A percentile compares a stretch with the other conserved stretches of the same genome.
phyloP scores from a whole-genome alignment of 2,329 filamentous ascomycete genomes.

The Ilyonectria sp. region DNA sequence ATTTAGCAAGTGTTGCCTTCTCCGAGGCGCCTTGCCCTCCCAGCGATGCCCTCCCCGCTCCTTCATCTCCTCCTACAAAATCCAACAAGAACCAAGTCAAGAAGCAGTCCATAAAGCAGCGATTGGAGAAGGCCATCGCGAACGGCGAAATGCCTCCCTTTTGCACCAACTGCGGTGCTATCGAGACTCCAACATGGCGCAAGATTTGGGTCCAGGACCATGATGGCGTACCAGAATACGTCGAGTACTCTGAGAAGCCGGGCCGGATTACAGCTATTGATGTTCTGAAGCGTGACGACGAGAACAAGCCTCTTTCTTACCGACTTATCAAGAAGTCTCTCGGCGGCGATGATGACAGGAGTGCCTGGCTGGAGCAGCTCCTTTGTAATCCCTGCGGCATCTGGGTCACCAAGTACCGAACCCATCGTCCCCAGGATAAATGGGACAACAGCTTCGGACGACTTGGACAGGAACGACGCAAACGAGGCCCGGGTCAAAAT shows the following conservation, averaged over 20 bases:
- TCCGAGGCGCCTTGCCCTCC: conserved; percentile 59
- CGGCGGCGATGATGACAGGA: conserved; percentile 73
- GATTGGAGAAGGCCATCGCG: conserved; percentile 75
- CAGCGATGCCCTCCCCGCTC: conserved; percentile 59
- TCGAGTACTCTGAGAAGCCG: conserved; percentile 81
- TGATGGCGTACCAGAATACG: conserved; percentile 77
- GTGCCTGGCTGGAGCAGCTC: conserved; percentile 78
- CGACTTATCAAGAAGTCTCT: conserved; percentile 85
- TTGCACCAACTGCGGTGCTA: conserved; percentile 93
- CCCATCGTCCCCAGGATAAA: conserved; percentile 84
- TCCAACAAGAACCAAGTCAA: conserved; percentile 76
- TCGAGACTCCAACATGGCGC: conserved; percentile 96
- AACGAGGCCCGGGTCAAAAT: conserved; percentile 60
- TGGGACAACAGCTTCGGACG: conserved; percentile 80
- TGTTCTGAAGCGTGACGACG: conserved; percentile 73
- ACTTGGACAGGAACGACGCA: conserved; percentile 66
- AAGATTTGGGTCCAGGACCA: conserved; percentile 89
- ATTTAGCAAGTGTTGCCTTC: conserved; percentile 39
- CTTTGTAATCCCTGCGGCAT: conserved; percentile 97
- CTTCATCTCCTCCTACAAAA: conserved; percentile 61
- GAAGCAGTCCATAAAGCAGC: conserved; percentile 73
- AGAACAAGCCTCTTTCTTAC: conserved; percentile 76
- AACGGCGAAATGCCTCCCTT: conserved; percentile 89
- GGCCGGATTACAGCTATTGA: conserved; percentile 83
- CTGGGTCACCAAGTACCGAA: conserved; percentile 91